A percentile compares a stretch with the other conserved stretches of the same genome.
Evolutionary conservation across 2,329 filamentous ascomycete genomes (phyloP).

Genomic region (Phoma herbarum): DNA sequence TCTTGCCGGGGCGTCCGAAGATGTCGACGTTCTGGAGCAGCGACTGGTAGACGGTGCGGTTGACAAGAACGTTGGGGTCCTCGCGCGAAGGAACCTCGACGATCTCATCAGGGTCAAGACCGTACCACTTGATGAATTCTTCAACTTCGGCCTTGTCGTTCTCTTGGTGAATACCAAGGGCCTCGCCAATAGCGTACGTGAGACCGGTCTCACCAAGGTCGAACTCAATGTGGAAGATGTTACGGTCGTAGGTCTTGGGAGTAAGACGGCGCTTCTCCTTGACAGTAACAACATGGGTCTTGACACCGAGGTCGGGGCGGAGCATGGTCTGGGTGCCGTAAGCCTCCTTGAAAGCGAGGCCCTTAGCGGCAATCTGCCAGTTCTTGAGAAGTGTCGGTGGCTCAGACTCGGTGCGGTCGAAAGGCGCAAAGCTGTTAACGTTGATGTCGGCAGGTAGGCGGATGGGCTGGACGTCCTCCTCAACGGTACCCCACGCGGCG

Average conservation of each 20-base stretch:
- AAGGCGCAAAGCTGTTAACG: slow-evolving; percentile 82
- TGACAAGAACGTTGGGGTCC: slow-evolving; percentile 76
- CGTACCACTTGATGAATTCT: slow-evolving; percentile 41
- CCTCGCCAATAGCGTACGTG: slow-evolving; percentile 96
- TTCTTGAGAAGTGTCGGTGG: slow-evolving; percentile 71
- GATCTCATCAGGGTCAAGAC: slow-evolving; percentile 80
- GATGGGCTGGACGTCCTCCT: slow-evolving; percentile 64
- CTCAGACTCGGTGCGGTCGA: slow-evolving; percentile 79
- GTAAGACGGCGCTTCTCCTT: slow-evolving; percentile 96
- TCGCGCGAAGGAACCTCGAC: slow-evolving; percentile 93
- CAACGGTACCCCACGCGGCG: slow-evolving; percentile 78
- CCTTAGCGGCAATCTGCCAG: slow-evolving; percentile 88
- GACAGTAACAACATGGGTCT: slow-evolving; percentile 87
- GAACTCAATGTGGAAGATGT: slow-evolving; percentile 99
- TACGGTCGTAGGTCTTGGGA: slow-evolving; percentile 87
- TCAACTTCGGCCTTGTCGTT: slow-evolving; percentile 49
- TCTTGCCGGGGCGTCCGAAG: slow-evolving; percentile 95
- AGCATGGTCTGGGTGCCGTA: slow-evolving; percentile 78
- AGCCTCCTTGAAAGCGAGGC: slow-evolving; percentile 91
- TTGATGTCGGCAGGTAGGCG: slow-evolving; percentile 71
- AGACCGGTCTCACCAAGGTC: slow-evolving; percentile 91
- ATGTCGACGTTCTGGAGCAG: slow-evolving; percentile 94
- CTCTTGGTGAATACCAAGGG: slow-evolving; percentile 93
- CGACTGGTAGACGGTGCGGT: slow-evolving; percentile 91
- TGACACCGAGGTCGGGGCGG: slow-evolving; percentile 84